A percentile compares a stretch with the other conserved stretches of the same genome.
Conservation (phyloP, 805 yeast genomes). For the Ogataea philodendri region DNA sequence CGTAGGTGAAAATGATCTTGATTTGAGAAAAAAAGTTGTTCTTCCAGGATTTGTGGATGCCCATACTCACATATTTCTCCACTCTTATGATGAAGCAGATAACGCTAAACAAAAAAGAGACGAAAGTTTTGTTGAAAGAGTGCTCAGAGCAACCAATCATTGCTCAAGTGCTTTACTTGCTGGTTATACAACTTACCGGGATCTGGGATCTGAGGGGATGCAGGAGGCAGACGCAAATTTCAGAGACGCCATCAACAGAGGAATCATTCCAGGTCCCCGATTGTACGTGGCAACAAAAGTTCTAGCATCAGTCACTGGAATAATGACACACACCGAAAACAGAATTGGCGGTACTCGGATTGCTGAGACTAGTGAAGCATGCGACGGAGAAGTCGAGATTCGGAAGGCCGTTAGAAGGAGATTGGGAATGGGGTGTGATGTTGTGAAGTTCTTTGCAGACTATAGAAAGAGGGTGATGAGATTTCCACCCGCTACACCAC, state of each 20-base stretch:
- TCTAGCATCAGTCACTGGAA: slow-evolving; percentile 24
- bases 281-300: slow-evolving; percentile 30
- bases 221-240: slow-evolving; percentile 31
- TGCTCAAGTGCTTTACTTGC: slow-evolving; percentile 25
- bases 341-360: slow-evolving; percentile 25
- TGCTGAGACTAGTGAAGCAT: slow-evolving; percentile 26
- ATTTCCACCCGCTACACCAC: slow-evolving; percentile 28
- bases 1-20: slow-evolving; percentile 20
- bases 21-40: slow-evolving; percentile 25
- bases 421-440: slow-evolving; percentile 30
- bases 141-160: slow-evolving; percentile 29
- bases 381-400: slow-evolving; percentile 30
- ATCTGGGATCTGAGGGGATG: slow-evolving; percentile 31
- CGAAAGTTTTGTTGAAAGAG: slow-evolving; percentile 29
- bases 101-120: slow-evolving; percentile 29
- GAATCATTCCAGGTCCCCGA: slow-evolving; percentile 28
- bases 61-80: slow-evolving; percentile 32
- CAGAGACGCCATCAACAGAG: slow-evolving; percentile 30
- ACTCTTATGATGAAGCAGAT: slow-evolving; percentile 30
- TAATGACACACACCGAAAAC: slow-evolving; percentile 28
- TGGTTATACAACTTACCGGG: slow-evolving; percentile 33
- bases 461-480: slow-evolving; percentile 30
- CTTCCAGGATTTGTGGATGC: slow-evolving; percentile 33
- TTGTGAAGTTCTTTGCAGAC: slow-evolving; percentile 30
- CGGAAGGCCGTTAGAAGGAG: slow-evolving; percentile 29